Evolutionary conservation across 768 basidiomycete genomes (phyloP).

Genomic region (Sistotremastrum niveocremeum): DNA sequence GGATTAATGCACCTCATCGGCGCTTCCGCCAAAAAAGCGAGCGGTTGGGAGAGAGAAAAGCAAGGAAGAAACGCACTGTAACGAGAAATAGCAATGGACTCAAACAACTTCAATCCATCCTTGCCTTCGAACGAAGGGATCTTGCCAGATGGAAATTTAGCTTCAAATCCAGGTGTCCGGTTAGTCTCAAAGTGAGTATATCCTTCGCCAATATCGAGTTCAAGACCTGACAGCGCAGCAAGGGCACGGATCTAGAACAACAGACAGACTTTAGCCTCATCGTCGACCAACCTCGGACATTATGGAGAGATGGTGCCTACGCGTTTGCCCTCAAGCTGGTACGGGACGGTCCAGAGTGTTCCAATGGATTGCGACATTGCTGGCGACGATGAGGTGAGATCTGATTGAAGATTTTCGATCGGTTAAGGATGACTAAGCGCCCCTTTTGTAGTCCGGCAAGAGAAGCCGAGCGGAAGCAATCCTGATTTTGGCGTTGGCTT

Average conservation of each 20-base stretch:
- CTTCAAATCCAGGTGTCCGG: conserved; percentile 52
- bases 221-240: conserved; percentile 46
- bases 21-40: too few relatives aligned
- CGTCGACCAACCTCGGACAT: neutral
- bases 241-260: conserved; percentile 32
- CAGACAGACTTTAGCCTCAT: neutral
- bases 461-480: too few relatives aligned
- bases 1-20: too few relatives aligned
- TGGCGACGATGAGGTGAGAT: conserved; percentile 10
- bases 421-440: too few relatives aligned
- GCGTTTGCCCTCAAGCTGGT: conserved; percentile 29
- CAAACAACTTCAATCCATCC: conserved; percentile 70
- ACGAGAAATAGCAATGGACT: conserved; percentile 68
- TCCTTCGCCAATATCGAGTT: conserved; percentile 34
- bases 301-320: conserved; percentile 23
- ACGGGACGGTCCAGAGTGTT: conserved; percentile 44
- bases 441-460: too few relatives aligned
- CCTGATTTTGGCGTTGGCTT: too few relatives aligned
- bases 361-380: conserved; percentile 43
- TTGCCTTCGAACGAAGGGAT: conserved; percentile 69
- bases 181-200: conserved; percentile 57
- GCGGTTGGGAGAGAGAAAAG: neutral
- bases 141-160: conserved; percentile 73
- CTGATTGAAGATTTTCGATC: conserved; percentile 9
- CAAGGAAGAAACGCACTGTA: conserved; percentile 54